A percentile compares a stretch with the other conserved stretches of the same genome.
Evolutionary conservation across 2,329 filamentous ascomycete species (phyloP).

Genomic region (Xylaria sp.): DNA sequence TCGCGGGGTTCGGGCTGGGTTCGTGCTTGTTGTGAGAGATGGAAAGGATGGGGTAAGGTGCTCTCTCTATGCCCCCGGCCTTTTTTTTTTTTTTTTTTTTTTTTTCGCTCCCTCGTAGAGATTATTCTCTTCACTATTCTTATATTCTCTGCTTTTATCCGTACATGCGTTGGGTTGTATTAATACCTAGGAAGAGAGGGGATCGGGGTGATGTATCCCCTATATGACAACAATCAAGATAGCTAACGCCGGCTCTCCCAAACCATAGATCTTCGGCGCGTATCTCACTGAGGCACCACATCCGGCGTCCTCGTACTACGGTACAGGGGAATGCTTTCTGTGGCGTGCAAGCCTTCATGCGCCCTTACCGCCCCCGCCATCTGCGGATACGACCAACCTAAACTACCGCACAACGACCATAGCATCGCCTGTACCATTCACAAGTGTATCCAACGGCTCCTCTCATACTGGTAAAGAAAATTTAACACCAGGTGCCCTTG

Average conservation of each 20-base stretch:
- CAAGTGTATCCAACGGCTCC: slow-evolving; percentile 18
- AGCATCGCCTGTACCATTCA: slow-evolving; percentile 44
- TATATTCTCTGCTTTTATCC: background rate
- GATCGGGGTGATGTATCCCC: background rate
- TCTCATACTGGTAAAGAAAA: slow-evolving; percentile 43
- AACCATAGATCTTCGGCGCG: slow-evolving; percentile 80
- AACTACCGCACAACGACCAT: slow-evolving; percentile 58
- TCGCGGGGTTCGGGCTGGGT: slow-evolving; percentile 79
- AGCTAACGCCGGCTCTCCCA: slow-evolving; percentile 17
- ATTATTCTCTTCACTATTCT: background rate
- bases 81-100: background rate
- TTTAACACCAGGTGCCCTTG: slow-evolving; percentile 49
- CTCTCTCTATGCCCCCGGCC: background rate
- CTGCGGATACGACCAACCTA: slow-evolving; percentile 62
- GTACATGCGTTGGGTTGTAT: background rate
- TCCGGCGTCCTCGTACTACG: slow-evolving; percentile 86
- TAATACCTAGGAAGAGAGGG: background rate
- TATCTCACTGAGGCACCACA: slow-evolving; percentile 92
- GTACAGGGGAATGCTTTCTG: slow-evolving; percentile 95
- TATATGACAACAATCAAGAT: slow-evolving; percentile 4
- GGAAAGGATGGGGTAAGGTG: slow-evolving; percentile 74
- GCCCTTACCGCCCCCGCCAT: slow-evolving; percentile 76
- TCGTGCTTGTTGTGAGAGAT: slow-evolving; percentile 89
- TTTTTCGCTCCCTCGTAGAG: background rate
- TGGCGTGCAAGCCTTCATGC: slow-evolving; percentile 80